Evolutionary conservation across 768 basidiomycete species (phyloP).

Genomic region (Pulveroboletus sp.): DNA sequence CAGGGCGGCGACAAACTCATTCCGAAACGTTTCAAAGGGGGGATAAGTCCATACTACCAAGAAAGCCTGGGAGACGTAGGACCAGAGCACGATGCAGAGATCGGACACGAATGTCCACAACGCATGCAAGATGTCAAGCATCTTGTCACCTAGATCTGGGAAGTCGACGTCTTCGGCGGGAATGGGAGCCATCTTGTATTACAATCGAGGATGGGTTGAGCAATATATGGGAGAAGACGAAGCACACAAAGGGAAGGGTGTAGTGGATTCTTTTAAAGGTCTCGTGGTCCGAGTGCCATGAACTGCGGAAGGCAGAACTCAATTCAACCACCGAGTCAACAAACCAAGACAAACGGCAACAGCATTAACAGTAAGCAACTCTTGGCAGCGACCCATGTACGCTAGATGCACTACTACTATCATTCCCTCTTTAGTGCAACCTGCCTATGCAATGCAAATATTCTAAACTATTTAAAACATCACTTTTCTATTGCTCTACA

Average conservation of each 20-base stretch:
- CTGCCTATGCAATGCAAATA: too few species aligned
- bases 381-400: too few species aligned
- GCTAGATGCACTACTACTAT: too few species aligned
- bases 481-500: too few species aligned
- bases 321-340: too few species aligned
- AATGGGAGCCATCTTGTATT: constrained; percentile 11
- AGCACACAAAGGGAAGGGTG: background rate
- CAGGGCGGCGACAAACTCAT: constrained; percentile 9
- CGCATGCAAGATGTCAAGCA: constrained; percentile 11
- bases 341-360: too few species aligned
- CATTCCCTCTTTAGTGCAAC: too few species aligned
- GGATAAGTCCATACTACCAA: constrained; percentile 17
- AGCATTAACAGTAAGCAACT: too few species aligned
- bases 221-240: too few species aligned
- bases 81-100: constrained; percentile 5
- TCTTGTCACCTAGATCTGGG: constrained; percentile 9
- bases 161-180: constrained; percentile 19
- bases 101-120: constrained; percentile 6
- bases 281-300: background rate
- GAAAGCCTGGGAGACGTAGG: constrained; percentile 5
- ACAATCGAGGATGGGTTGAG: background rate
- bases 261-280: background rate
- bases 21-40: constrained; percentile 20
- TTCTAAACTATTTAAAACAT: too few species aligned
- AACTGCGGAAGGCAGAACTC: background rate